A percentile compares a stretch with the other conserved stretches of the same genome.
Conservation (phyloP, 163 green algal genomes). For the Scenedesmus sp. region DNA sequence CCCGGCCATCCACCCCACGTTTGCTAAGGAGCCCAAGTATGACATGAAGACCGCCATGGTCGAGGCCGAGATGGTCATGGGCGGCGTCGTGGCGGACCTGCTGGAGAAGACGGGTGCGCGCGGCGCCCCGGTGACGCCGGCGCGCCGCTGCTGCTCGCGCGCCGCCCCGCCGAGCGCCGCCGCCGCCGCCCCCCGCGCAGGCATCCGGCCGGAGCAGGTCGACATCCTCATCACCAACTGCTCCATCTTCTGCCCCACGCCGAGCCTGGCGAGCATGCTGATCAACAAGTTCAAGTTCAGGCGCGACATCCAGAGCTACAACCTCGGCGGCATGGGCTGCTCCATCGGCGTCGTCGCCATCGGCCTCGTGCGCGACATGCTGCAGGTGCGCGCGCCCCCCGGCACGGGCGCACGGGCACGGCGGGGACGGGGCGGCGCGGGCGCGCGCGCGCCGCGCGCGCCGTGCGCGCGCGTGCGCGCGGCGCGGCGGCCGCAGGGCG, state of each 20-base stretch:
- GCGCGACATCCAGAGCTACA: conserved; percentile 56
- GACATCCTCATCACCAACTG: conserved; percentile 58
- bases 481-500: too few species aligned
- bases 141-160: background rate
- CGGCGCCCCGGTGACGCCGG: too few species aligned
- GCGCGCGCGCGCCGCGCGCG: too few species aligned
- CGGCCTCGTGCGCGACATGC: conserved; percentile 64
- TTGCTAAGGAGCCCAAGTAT: conserved; percentile 46
- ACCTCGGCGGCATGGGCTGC: conserved; percentile 73
- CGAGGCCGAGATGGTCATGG: conserved; percentile 54
- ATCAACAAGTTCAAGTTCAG: conserved; percentile 60
- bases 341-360: conserved; percentile 66
- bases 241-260: conserved; percentile 71
- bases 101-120: conserved; percentile 51
- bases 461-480: too few species aligned
- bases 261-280: conserved; percentile 54
- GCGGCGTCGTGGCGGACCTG: conserved; percentile 51
- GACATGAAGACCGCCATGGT: conserved; percentile 52
- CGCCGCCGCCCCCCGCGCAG: background rate
- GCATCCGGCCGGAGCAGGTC: conserved; percentile 45
- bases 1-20: conserved; percentile 52
- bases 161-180: background rate
- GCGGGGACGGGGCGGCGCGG: too few species aligned
- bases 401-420: background rate
- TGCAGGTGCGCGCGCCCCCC: too few species aligned